A percentile compares a stretch with the other conserved stretches of the same genome.
These are phyloP conservation scores for Cyberlindnera xishuangbannaensis DNA, from an alignment of 805 yeast genomes.

Conservation along the genomic window DNA sequence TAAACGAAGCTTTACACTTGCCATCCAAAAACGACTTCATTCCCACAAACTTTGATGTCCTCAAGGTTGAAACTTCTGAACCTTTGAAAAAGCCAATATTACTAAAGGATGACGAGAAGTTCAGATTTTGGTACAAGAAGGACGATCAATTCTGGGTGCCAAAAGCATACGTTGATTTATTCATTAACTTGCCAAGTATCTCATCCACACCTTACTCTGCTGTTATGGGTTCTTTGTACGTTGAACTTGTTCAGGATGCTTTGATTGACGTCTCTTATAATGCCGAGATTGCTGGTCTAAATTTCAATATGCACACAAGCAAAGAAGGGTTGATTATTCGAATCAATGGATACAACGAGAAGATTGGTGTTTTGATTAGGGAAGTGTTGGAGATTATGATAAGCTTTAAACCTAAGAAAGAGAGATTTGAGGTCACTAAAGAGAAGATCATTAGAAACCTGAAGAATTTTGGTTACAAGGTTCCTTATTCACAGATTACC, in stretches of 20 bases:
- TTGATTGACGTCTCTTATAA: constrained; percentile 74
- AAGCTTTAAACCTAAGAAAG: constrained; percentile 42
- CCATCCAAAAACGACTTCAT: constrained; percentile 78
- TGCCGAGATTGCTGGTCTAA: constrained; percentile 77
- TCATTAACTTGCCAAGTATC: constrained; percentile 60
- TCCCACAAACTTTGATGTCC: constrained; percentile 70
- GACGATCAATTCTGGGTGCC: constrained; percentile 90
- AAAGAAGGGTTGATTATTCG: constrained; percentile 68
- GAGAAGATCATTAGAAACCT: constrained; percentile 57
- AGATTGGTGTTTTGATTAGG: constrained; percentile 56
- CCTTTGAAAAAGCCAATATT: constrained; percentile 53
- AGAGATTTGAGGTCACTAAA: constrained; percentile 62
- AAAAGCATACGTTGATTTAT: constrained; percentile 64
- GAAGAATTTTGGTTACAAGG: constrained; percentile 63
- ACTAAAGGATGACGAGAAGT: constrained; percentile 43
- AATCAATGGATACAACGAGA: constrained; percentile 80
- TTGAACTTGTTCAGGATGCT: constrained; percentile 69
- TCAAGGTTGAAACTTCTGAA: constrained; percentile 32
- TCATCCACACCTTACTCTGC: constrained; percentile 52
- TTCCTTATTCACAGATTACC: constrained; percentile 76
- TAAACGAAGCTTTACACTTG: constrained; percentile 39
- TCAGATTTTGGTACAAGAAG: constrained; percentile 79
- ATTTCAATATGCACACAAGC: constrained; percentile 49
- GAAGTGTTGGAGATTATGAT: constrained; percentile 52
- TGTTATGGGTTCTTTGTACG: constrained; percentile 54